These are phyloP conservation scores for Claviceps cyperi DNA, from an alignment of 2,329 filamentous ascomycete genomes.

Conservation along the genomic window DNA sequence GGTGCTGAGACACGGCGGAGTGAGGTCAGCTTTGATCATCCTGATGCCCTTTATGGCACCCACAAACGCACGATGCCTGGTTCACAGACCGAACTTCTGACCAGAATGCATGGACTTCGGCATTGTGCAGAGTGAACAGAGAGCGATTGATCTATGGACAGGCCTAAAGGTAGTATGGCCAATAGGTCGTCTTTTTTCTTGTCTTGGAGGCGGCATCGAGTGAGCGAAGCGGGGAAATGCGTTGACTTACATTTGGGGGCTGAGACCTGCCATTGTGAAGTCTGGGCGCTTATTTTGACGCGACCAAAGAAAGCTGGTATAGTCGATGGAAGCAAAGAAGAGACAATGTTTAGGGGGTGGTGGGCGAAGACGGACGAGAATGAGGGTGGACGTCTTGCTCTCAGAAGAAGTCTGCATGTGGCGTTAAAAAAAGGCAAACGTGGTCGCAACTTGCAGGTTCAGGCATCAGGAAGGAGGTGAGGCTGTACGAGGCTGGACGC, in stretches of 20 bases:
- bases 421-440: not conserved
- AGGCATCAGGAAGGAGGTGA: not conserved
- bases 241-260: constrained; percentile 45
- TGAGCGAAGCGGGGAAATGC: not conserved
- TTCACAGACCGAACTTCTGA: not conserved
- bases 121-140: not conserved
- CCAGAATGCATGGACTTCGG: not conserved
- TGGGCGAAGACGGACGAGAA: not conserved
- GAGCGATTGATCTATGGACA: not conserved
- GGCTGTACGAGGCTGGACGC: not conserved
- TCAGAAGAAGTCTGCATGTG: not conserved
- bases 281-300: not conserved
- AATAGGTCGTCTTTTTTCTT: not conserved
- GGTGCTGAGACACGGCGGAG: constrained; percentile 39
- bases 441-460: not conserved
- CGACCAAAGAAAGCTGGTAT: constrained; percentile 2
- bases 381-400: not conserved
- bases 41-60: not conserved
- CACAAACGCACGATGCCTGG: not conserved
- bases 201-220: not conserved
- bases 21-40: constrained; percentile 11
- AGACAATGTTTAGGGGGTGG: not conserved
- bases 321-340: not conserved
- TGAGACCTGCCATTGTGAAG: constrained; percentile 44
- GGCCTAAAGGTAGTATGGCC: not conserved